Evolutionary conservation across 164 flowering plant species (phyloP), one percentile per base, ranked within the genome.

Genomic region (Aristolochia californica): DNA sequence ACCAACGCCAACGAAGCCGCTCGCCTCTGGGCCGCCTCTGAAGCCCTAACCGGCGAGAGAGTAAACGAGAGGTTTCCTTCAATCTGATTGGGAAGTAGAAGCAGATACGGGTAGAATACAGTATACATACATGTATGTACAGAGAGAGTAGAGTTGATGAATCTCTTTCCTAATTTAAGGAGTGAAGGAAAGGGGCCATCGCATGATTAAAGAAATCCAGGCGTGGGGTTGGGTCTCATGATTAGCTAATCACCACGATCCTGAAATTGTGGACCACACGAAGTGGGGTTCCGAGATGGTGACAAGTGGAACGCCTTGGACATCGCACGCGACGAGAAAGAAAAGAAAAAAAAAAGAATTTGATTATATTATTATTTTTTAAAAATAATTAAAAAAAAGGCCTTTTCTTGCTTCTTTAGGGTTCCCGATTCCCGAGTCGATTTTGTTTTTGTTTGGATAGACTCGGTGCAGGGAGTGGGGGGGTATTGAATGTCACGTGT

Each of bases 11-110:
- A 18, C 11, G 93, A 90, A 70, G 94, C 97, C 23, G 58, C 73
- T 2, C 66, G 78, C 12, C 53, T 94, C 13, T 94, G 96, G 97
- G 57, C 74, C 1, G 77, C 72, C 7, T 93, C 98, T 1, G 94
- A 87, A 55, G 58, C 70, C 49, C 70, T 88, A 80, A 75, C 79
- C 48, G 64, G 82, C 11, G 48, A 55, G 25, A 61, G 59, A 58
- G 52, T 27, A 65, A 18, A 43, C 21, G 61, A 43, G 23, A 23
- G 27, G n/a, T 23, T 14, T 25, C 51, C 15, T 14, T 23, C 21
- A 13, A 30, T 59, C 27, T 45, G 26, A 59, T 4, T 2, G 2
- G 14, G n/a, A 56, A n/a, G n/a, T n/a, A n/a, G n/a, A n/a, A n/a
- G n/a, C n/a, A n/a, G n/a, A n/a, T n/a, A n/a, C n/a, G n/a, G n/a